Conservation (phyloP, 345 rosid species). For the Lepidium didymum region DNA sequence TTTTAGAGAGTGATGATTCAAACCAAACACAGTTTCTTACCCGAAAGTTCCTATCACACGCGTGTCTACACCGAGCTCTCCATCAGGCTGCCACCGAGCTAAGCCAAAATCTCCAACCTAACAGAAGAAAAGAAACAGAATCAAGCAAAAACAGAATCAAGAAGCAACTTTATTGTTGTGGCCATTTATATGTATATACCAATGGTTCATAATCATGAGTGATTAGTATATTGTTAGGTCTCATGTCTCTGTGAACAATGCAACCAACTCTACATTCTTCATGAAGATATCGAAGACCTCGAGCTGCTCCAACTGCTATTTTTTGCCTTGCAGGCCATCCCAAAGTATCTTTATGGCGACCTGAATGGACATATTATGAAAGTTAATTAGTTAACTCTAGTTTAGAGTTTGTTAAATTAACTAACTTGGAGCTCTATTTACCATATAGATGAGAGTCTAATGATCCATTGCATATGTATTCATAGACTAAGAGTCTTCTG, state of each 20-base stretch:
- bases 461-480: conserved; percentile 60
- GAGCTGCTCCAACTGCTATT: conserved; percentile 60
- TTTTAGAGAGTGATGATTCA: neutral
- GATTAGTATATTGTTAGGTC: conserved; percentile 59
- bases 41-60: conserved; percentile 52
- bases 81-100: conserved; percentile 61
- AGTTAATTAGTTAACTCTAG: neutral
- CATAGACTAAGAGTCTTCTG: conserved; percentile 55
- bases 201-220: conserved; percentile 65
- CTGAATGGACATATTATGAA: neutral
- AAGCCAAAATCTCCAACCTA: conserved; percentile 70
- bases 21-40: conserved; percentile 6
- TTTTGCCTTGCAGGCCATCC: conserved; percentile 49
- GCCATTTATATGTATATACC: conserved; percentile 25
- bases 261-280: conserved; percentile 75
- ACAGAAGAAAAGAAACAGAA: neutral
- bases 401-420: neutral
- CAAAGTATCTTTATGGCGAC: conserved; percentile 27
- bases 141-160: neutral
- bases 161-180: neutral
- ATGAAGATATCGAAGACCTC: conserved; percentile 66
- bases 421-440: conserved; percentile 12
- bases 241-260: conserved; percentile 59
- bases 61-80: conserved; percentile 48
- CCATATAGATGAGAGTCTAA: conserved; percentile 58